Evolutionary conservation across 495 filamentous ascomycete species (phyloP), one percentile per base, ranked within the genome.

Genomic region (Darksidea phi): DNA sequence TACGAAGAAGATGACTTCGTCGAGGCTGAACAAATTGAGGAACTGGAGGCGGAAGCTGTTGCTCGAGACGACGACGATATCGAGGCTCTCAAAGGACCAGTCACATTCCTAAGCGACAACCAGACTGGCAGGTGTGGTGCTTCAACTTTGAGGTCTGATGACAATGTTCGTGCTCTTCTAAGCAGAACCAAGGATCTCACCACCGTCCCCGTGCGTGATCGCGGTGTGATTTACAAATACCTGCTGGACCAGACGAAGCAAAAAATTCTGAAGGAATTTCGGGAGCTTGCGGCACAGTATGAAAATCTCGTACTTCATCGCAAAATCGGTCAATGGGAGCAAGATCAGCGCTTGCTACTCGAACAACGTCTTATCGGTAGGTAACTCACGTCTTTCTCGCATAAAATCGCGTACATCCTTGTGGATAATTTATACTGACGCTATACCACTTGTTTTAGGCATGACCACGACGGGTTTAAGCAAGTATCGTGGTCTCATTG

Each of bases 381-480:
- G 28, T 32, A 32, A 3, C 3, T 32, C 10, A 10, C 28, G 3
- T 32, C 28, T 32, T 32, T 32, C 28, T 32, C 10, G 28, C 3
- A 32, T 10, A 4, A 32, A 32, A n/a, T n/a, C n/a, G n/a, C n/a
- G n/a, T n/a, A n/a, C n/a, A n/a, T n/a, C n/a, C n/a, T n/a, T n/a
- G n/a, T n/a, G n/a, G n/a, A 10, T 32, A 32, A 32, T 4, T 10
- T 32, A 32, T 32, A 10, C 28, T 32, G 28, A 32, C 28, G 4
- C 10, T 32, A 10, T 4, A 3, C 28, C 28, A 10, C 28, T 3
- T 10, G 10, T n/a, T n/a, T n/a, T 4, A 32, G 28, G 88, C 8
- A 82, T 89, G 78, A 92, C 88, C 6, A 88, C 85, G 0, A 91
- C 93, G 0, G 94, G 94, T 3, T 71, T 97, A n/a, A 89, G 85